phyloP scores from a whole-genome alignment of 495 filamentous ascomycete species.

The Talaromyces thailandensis region DNA sequence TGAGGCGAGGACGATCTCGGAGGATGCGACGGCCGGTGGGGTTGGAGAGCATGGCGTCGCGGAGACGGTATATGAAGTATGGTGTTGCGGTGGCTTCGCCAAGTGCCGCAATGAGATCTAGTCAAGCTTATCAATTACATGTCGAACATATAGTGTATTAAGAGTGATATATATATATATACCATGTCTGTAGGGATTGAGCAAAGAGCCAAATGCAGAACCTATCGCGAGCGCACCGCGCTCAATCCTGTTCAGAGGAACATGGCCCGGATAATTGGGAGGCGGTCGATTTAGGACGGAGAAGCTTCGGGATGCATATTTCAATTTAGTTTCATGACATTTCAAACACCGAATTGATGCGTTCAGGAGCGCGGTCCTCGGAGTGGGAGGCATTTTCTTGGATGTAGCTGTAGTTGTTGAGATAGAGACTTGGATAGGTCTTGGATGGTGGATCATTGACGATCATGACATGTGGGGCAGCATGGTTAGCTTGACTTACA shows the following conservation, averaged over 20 bases:
- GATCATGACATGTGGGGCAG: not conserved
- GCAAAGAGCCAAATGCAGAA: constrained; percentile 68
- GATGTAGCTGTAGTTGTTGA: not conserved
- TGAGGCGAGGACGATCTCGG: constrained; percentile 80
- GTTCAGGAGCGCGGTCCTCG: not conserved
- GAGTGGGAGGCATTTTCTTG: not conserved
- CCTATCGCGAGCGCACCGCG: constrained; percentile 69
- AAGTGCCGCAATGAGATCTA: constrained; percentile 87
- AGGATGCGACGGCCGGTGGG: constrained; percentile 88
- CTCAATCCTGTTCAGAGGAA: constrained; percentile 75
- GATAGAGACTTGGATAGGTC: not conserved
- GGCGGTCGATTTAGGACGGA: constrained; percentile 72
- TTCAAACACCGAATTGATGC: not conserved
- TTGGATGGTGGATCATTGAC: not conserved
- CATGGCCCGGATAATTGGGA: constrained; percentile 73
- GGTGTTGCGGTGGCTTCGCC: constrained; percentile 91
- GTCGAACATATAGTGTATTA: not conserved
- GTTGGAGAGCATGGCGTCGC: constrained; percentile 77
- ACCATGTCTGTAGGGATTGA: constrained; percentile 74
- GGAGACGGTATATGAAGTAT: constrained; percentile 90
- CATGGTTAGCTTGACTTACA: not conserved
- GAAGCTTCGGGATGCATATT: constrained; percentile 37
- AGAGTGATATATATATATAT: constrained; percentile 9
- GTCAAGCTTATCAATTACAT: not conserved
- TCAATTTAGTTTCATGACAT: constrained; percentile 1